Percentiles rank a stretch among this genome's conserved stretches.
These are phyloP conservation scores for Aspergillus homomorphus DNA, from an alignment of 495 filamentous ascomycete species.

Conservation along the genomic window DNA sequence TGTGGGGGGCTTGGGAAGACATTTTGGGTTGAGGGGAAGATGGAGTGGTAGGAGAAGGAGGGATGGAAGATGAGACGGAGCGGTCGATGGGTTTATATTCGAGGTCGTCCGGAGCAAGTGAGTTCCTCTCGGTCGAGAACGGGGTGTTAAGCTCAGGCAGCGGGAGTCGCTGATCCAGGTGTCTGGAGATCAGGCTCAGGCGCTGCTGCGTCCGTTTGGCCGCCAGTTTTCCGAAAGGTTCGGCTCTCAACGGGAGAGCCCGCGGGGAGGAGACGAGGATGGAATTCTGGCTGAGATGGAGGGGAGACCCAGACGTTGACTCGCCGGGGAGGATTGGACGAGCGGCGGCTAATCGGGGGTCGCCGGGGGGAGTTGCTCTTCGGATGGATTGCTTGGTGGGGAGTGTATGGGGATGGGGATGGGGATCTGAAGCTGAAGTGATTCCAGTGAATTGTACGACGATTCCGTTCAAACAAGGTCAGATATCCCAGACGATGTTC, in stretches of 20 bases:
- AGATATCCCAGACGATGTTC: not conserved
- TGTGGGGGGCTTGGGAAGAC: constrained; percentile 76
- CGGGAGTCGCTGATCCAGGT: constrained; percentile 63
- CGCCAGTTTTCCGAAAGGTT: constrained; percentile 51
- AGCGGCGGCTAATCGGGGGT: constrained; percentile 29
- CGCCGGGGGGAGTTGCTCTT: constrained; percentile 23
- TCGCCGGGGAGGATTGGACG: not conserved
- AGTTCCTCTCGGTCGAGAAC: constrained; percentile 62
- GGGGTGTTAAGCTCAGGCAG: constrained; percentile 63
- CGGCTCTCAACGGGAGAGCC: constrained; percentile 33
- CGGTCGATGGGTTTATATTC: constrained; percentile 53
- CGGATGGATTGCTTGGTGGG: not conserved
- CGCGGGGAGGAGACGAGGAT: constrained; percentile 31
- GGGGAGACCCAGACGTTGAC: constrained; percentile 1
- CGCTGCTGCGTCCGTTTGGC: constrained; percentile 59
- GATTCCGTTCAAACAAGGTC: not conserved
- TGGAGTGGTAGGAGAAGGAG: constrained; percentile 12
- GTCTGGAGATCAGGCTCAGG: constrained; percentile 76
- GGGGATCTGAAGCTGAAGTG: not conserved
- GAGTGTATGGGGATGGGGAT: too few species aligned
- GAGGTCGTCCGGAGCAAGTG: constrained; percentile 52
- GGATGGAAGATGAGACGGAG: constrained; percentile 27
- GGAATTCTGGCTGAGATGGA: constrained; percentile 16
- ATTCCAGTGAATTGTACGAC: not conserved
- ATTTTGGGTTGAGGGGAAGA: constrained; percentile 47